Conservation (phyloP, 2,329 filamentous ascomycete genomes). For the Alternaria sp. region DNA sequence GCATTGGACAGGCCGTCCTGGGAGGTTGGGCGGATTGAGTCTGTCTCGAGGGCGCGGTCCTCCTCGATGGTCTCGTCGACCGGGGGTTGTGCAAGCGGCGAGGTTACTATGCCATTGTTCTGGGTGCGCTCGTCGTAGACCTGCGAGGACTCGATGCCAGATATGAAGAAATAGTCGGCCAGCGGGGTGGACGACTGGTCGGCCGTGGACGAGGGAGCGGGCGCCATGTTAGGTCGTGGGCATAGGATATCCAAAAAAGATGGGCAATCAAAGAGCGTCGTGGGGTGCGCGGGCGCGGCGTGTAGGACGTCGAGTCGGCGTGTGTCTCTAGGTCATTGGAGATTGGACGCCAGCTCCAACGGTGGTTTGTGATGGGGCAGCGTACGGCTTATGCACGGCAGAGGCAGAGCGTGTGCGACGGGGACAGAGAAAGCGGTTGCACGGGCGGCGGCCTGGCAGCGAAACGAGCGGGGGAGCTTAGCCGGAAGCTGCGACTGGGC, state of each 20-base stretch:
- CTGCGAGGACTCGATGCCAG: constrained; percentile 62
- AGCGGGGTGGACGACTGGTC: constrained; percentile 63
- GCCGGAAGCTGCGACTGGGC: constrained; percentile 28
- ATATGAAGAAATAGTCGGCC: constrained; percentile 74
- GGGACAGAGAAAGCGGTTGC: constrained; percentile 37
- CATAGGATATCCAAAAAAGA: constrained; percentile 43
- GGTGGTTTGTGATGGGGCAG: constrained; percentile 39
- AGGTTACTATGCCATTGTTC: constrained; percentile 38
- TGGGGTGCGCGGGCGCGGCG: constrained; percentile 33
- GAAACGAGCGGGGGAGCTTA: constrained; percentile 24
- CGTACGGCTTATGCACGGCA: constrained; percentile 30
- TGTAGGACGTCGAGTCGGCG: constrained; percentile 35
- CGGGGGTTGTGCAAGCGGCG: constrained; percentile 42
- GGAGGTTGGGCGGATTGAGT: constrained; percentile 55
- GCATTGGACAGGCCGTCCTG: constrained; percentile 55
- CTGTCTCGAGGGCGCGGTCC: constrained; percentile 65
- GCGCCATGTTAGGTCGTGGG: constrained; percentile 46
- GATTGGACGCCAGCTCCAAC: constrained; percentile 45
- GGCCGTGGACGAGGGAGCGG: constrained; percentile 50
- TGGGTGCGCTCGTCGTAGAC: constrained; percentile 58
- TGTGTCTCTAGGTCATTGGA: constrained; percentile 47
- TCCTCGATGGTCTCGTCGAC: constrained; percentile 69
- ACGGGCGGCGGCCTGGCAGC: constrained; percentile 29
- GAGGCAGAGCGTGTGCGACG: constrained; percentile 36
- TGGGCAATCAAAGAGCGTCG: constrained; percentile 32